Evolutionary conservation across 2,329 filamentous ascomycete genomes (phyloP).

Genomic region (Rhynchosporium agropyri): DNA sequence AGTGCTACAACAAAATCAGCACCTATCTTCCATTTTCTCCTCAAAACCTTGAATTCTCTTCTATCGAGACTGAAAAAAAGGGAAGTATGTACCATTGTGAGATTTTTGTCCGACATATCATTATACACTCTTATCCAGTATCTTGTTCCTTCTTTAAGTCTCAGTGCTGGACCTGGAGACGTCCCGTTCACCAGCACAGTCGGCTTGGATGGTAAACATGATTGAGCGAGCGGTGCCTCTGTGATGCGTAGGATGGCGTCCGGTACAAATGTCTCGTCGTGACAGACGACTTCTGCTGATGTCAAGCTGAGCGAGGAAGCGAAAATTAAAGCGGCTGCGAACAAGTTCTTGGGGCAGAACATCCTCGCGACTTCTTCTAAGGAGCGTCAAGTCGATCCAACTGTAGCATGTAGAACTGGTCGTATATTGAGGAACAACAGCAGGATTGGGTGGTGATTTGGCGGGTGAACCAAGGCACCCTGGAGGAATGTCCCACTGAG

Average conservation of each 20-base stretch:
- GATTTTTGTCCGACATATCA: constrained; percentile 51
- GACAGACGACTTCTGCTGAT: constrained; percentile 10
- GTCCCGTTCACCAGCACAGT: constrained; percentile 52
- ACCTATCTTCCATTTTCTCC: not conserved
- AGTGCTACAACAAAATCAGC: constrained; percentile 47
- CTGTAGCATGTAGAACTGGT: no score
- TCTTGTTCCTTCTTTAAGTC: constrained; percentile 47
- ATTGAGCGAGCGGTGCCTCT: constrained; percentile 41
- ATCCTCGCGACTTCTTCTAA: not conserved
- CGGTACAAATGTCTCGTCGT: constrained; percentile 41
- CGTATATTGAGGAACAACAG: no score
- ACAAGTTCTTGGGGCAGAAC: not conserved
- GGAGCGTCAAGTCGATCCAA: no score
- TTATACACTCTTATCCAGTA: constrained; percentile 59
- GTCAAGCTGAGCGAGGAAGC: not conserved
- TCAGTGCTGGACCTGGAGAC: constrained; percentile 50
- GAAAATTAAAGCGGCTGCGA: not conserved
- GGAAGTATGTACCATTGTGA: constrained; percentile 49
- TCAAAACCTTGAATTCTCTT: not conserved
- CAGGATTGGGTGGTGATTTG: no score
- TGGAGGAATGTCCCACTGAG: no score
- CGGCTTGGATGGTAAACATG: constrained; percentile 45
- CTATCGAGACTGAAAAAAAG: no score
- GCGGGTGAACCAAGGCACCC: no score
- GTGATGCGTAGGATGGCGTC: constrained; percentile 48